phyloP scores from a whole-genome alignment of 1,139 yeast species.

The Nakaseomyces nivariensis region DNA sequence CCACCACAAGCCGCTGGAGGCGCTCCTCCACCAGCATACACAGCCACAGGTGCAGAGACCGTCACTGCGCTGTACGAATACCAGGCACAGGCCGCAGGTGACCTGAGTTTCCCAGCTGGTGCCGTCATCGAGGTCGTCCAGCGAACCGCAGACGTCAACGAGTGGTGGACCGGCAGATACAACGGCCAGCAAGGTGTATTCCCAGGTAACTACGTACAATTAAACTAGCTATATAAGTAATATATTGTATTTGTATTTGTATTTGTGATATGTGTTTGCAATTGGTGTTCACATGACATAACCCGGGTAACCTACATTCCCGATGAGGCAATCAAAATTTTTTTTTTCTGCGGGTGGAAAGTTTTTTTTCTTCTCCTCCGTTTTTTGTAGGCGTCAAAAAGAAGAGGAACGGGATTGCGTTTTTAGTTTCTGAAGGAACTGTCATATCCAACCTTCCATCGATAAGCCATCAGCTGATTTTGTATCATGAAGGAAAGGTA shows the following conservation, averaged over 20 bases:
- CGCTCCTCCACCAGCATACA: conserved; percentile 13
- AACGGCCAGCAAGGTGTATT: conserved; percentile 85
- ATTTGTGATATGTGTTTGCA: no score
- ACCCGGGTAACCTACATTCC: background rate
- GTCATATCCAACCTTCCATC: no score
- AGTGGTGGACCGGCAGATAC: conserved; percentile 96
- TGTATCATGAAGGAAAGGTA: no score
- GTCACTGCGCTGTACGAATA: conserved; percentile 74
- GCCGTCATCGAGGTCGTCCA: conserved; percentile 75
- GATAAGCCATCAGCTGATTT: no score
- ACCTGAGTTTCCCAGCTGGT: conserved; percentile 78
- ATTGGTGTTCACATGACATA: background rate
- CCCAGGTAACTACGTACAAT: conserved; percentile 91
- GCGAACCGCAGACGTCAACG: conserved; percentile 73
- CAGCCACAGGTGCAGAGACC: conserved; percentile 32
- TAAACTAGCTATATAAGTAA: conserved; percentile 30
- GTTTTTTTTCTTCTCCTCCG: background rate
- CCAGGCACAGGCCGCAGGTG: conserved; percentile 83
- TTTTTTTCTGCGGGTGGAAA: no score
- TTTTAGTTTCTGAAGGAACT: no score
- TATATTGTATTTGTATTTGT: background rate
- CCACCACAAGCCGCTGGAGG: conserved; percentile 1
- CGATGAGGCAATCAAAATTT: background rate
- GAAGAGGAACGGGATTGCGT: background rate
- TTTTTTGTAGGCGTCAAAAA: background rate